Evolutionary conservation across 2,329 filamentous ascomycete species (phyloP).

Genomic region (Phaeophleospora eucalypticola): DNA sequence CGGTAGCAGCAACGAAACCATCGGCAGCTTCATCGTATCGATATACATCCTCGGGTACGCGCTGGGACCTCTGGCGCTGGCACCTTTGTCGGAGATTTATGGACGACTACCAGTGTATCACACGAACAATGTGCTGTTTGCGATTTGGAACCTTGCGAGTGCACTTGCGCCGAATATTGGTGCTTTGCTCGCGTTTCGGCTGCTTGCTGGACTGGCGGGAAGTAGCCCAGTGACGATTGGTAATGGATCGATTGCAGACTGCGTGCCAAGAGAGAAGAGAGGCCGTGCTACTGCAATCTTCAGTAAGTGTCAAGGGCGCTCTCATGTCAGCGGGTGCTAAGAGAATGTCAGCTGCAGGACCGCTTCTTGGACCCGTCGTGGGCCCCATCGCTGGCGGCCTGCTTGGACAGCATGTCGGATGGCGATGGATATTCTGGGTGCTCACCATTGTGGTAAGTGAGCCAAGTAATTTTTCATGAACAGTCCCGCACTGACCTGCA

Average conservation of each 20-base stretch:
- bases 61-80: slow-evolving; percentile 40
- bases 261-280: slow-evolving; percentile 9
- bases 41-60: slow-evolving; percentile 53
- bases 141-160: slow-evolving; percentile 29
- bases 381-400: slow-evolving; percentile 51
- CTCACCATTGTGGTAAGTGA: slow-evolving; percentile 36
- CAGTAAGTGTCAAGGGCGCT: neutral
- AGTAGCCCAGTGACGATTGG: slow-evolving; percentile 6
- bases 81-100: slow-evolving; percentile 35
- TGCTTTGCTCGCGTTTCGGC: slow-evolving; percentile 30
- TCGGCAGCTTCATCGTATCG: slow-evolving; percentile 62
- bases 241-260: slow-evolving; percentile 11
- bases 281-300: slow-evolving; percentile 15
- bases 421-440: slow-evolving; percentile 53
- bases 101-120: slow-evolving; percentile 29
- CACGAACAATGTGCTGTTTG: slow-evolving; percentile 28
- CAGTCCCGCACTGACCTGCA: neutral
- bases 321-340: too few relatives aligned
- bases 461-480: slow-evolving; percentile 1
- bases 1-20: slow-evolving; percentile 45
- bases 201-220: too few relatives aligned
- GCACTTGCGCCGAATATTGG: slow-evolving; percentile 25
- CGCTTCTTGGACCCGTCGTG: slow-evolving; percentile 37
- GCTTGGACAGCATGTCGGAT: slow-evolving; percentile 44
- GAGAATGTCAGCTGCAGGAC: too few relatives aligned